Evolutionary conservation across 75 land plant genomes (phyloP).

Genomic region (Azolla pinnata): DNA sequence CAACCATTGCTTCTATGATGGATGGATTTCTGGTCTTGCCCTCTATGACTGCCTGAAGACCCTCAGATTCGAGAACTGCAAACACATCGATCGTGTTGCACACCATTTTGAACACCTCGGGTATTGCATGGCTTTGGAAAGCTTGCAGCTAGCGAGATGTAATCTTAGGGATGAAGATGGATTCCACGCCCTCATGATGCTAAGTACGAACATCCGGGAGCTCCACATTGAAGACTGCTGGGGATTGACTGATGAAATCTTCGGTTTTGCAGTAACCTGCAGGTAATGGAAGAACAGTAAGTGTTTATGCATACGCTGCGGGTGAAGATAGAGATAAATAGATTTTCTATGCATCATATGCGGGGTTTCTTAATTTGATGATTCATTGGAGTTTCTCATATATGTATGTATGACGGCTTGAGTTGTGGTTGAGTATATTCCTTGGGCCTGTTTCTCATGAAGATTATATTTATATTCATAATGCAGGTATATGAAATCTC

Average conservation of each 20-base stretch:
- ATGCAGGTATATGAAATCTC: constrained; percentile 15
- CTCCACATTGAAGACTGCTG: constrained; percentile 35
- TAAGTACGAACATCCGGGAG: constrained; percentile 25
- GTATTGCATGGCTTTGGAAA: constrained; percentile 26
- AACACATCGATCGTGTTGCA: constrained; percentile 25
- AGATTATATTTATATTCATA: background rate
- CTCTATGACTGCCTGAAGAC: constrained; percentile 22
- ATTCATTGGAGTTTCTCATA: no score
- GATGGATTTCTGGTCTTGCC: constrained; percentile 32
- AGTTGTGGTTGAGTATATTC: no score
- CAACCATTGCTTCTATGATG: constrained; percentile 24
- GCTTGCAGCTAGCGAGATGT: constrained; percentile 26
- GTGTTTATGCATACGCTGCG: no score
- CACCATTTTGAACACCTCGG: constrained; percentile 27
- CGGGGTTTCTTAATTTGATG: no score
- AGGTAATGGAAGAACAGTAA: constrained; percentile 18
- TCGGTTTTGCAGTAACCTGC: constrained; percentile 20
- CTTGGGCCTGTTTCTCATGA: no score
- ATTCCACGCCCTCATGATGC: constrained; percentile 21
- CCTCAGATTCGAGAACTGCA: constrained; percentile 30
- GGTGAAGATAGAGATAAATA: no score
- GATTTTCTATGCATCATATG: no score
- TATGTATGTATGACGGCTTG: no score
- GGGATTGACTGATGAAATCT: constrained; percentile 36
- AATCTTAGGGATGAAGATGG: constrained; percentile 30